Conservation (phyloP, 169 alveolate species). For the Plasmodium coatneyi region DNA sequence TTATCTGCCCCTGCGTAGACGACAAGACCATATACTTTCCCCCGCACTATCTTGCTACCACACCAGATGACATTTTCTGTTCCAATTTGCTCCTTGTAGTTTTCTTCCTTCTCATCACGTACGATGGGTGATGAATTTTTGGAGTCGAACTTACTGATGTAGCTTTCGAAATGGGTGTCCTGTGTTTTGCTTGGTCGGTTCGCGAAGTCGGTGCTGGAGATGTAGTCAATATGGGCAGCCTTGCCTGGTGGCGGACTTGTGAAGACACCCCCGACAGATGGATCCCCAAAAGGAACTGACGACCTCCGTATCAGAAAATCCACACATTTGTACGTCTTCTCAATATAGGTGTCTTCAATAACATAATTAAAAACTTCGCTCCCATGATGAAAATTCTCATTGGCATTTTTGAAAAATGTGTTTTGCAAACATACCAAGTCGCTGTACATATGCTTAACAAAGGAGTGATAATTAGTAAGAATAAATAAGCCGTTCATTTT, state of each 20-base stretch:
- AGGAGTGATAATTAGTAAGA: not conserved
- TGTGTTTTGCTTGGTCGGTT: not conserved
- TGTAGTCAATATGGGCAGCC: not conserved
- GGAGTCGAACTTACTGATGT: not conserved
- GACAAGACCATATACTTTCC: conserved; percentile 42
- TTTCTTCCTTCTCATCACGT: not conserved
- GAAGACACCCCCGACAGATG: not conserved
- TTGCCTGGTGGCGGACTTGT: not conserved
- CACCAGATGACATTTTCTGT: conserved; percentile 40
- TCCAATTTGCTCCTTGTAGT: conserved; percentile 19
- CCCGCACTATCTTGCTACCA: conserved; percentile 8
- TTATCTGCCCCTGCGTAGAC: conserved; percentile 35
- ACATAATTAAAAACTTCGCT: conserved; percentile 18
- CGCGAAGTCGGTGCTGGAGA: not conserved
- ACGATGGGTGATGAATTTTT: not conserved
- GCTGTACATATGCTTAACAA: not conserved
- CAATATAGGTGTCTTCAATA: conserved; percentile 42
- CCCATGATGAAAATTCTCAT: not conserved
- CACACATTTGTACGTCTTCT: not conserved
- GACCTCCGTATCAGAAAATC: conserved; percentile 4
- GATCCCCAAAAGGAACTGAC: not conserved
- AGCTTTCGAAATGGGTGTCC: not conserved
- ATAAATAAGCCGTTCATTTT: conserved; percentile 35
- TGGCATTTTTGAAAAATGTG: not conserved
- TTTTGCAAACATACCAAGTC: conserved; percentile 17